These are phyloP conservation scores for Tetrahymena malaccensis DNA, from an alignment of 73 alveolate genomes.

Conservation along the genomic window DNA sequence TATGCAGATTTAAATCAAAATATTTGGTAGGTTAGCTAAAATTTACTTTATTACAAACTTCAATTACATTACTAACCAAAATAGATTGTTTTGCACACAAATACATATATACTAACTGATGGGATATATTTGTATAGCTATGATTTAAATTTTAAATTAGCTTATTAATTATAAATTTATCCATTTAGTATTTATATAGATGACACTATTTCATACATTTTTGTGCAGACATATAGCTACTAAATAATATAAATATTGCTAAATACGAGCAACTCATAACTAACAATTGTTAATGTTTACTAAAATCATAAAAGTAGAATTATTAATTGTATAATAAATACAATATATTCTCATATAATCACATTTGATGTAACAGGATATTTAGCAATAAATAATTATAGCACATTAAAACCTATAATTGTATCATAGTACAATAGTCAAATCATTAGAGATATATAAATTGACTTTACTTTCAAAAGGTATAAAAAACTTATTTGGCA, in stretches of 20 bases:
- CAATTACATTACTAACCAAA: not conserved
- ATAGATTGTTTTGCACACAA: not conserved
- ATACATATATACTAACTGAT: not conserved
- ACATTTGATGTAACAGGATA: not conserved
- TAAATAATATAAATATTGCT: not conserved
- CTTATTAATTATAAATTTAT: not conserved
- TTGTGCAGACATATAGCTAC: not conserved
- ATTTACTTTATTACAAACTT: not conserved
- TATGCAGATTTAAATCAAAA: not conserved
- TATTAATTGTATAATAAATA: not conserved
- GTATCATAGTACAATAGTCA: not conserved
- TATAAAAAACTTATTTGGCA: not conserved
- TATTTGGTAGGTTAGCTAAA: not conserved
- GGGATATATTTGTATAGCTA: not conserved
- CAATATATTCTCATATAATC: not conserved
- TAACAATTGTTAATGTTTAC: not conserved
- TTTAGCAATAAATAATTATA: not conserved
- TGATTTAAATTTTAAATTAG: not conserved
- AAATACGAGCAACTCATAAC: not conserved
- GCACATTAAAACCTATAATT: not conserved
- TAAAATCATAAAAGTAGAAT: not conserved
- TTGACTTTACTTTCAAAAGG: not conserved
- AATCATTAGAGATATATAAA: not conserved
- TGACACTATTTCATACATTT: not conserved
- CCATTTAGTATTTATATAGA: not conserved